Conservation (phyloP, 2,329 filamentous ascomycete genomes). For the Fragosphaeria purpurea region DNA sequence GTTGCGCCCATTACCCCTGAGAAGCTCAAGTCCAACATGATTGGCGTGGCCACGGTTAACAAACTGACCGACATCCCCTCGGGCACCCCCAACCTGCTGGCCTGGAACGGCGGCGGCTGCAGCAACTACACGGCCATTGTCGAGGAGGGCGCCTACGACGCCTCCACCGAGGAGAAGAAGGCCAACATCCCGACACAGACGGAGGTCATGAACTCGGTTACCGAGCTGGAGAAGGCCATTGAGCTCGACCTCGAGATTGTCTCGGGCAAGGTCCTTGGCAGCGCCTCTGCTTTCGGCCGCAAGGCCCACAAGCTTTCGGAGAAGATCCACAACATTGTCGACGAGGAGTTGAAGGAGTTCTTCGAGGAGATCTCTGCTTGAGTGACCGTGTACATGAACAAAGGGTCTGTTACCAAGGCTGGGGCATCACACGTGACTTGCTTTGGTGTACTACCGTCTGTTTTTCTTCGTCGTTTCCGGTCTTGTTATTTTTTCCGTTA, state of each 20-base stretch:
- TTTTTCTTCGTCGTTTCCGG: conserved; percentile 7
- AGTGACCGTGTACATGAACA: conserved; percentile 4
- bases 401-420: no score
- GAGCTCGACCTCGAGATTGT: conserved; percentile 51
- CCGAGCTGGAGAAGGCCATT: conserved; percentile 51
- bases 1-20: conserved; percentile 83
- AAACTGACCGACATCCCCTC: conserved; percentile 72
- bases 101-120: conserved; percentile 96
- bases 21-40: conserved; percentile 84
- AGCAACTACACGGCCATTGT: conserved; percentile 84
- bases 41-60: conserved; percentile 70
- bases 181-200: conserved; percentile 26
- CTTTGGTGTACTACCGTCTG: conserved; percentile 6
- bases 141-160: conserved; percentile 57
- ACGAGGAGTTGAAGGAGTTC: conserved; percentile 52
- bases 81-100: conserved; percentile 87
- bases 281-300: conserved; percentile 39
- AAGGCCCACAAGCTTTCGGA: conserved; percentile 53
- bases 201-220: conserved; percentile 33
- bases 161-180: conserved; percentile 16
- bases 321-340: conserved; percentile 53
- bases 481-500: not conserved
- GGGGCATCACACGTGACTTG: not conserved
- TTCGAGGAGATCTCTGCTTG: conserved; percentile 39
- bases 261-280: conserved; percentile 46